Evolutionary conservation across 768 basidiomycete species (phyloP), one percentile per base, ranked within the genome.

Genomic region (Boletus subparvulus): DNA sequence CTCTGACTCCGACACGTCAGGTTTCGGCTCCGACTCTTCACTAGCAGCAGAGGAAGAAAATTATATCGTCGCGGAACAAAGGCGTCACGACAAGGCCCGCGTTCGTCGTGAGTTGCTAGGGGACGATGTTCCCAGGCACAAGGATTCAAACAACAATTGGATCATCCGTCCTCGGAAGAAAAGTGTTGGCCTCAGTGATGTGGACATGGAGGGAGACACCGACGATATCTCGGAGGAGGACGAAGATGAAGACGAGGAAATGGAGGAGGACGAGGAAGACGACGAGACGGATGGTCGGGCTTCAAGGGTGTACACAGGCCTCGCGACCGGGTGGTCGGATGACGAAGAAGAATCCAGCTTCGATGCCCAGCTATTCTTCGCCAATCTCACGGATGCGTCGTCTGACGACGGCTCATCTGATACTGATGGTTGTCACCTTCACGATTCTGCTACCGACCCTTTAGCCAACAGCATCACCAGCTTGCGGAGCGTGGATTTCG

Each of bases 301-400:
- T 59, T 69, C 66, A 64, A 69, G 67, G 47, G 69, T 75, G 47
- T 88, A 85, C 64, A 80, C 81, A 40, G 88, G 87, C 47, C 78
- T 89, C 46, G 85, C 81, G 47, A 86, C 86, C 2, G 85, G 87
- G 42, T 93, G 89, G 90, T 87, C 86, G 40, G 87, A 88, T 19
- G 87, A 86, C 55, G 89, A 81, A 50, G 90, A 90, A 68, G 90
- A 90, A 68, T 86, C 84, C 3, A 83, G 80, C 57, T 89, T 90
- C 63, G 91, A 93, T 62, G 91, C 91, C 11, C 90, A 92, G 58
- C 70, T 92, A 0, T 92, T 93, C 74, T 92, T 93, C 65, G 83
- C 86, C 53, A 87, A 90, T 65, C 81, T 92, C 41, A 83, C 84
- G 37, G 88, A 83, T 64, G 71, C 79, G 1, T 80, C 78, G 21